A percentile compares a stretch with the other conserved stretches of the same genome.
Evolutionary conservation across 176 grass and related monocot species (phyloP).

Genomic region (Secale cereale): DNA sequence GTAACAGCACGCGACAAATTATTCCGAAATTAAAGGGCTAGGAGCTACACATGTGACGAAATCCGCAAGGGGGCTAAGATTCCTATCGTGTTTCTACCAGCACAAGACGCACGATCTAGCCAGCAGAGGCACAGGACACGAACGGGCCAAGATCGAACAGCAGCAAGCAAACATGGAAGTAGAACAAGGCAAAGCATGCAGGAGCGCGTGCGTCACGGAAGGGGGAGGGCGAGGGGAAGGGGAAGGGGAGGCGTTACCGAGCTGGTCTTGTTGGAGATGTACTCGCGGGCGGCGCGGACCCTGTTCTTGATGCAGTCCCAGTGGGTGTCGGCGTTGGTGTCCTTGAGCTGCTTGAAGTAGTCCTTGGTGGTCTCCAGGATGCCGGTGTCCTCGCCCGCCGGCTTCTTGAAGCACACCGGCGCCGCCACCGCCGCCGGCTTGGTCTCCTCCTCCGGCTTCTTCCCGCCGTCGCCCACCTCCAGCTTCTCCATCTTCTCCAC

Average conservation of each 20-base stretch:
- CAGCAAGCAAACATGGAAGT: background rate
- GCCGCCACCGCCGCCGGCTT: background rate
- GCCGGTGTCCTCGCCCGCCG: conserved; percentile 16
- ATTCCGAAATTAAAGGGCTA: background rate
- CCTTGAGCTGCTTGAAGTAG: conserved; percentile 54
- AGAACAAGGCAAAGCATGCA: background rate
- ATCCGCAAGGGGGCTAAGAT: background rate
- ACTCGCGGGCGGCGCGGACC: conserved; percentile 30
- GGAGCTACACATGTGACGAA: background rate
- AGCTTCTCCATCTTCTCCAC: background rate
- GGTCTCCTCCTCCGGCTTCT: background rate
- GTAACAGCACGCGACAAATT: background rate
- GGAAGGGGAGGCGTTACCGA: background rate
- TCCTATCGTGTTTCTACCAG: too few relatives aligned
- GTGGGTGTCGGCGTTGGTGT: conserved; percentile 40
- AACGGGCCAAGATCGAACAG: background rate
- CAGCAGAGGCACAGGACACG: too few relatives aligned
- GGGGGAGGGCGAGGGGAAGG: background rate
- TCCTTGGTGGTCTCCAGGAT: conserved; percentile 43
- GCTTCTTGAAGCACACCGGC: conserved; percentile 44
- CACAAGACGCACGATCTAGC: background rate
- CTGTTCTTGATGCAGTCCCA: conserved; percentile 65
- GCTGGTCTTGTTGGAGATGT: conserved; percentile 27
- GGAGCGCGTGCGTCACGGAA: background rate
- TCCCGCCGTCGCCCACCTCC: background rate